These are phyloP conservation scores for Wickerhamomyces subpelliculosus DNA, from an alignment of 805 yeast species.

Conservation along the genomic window DNA sequence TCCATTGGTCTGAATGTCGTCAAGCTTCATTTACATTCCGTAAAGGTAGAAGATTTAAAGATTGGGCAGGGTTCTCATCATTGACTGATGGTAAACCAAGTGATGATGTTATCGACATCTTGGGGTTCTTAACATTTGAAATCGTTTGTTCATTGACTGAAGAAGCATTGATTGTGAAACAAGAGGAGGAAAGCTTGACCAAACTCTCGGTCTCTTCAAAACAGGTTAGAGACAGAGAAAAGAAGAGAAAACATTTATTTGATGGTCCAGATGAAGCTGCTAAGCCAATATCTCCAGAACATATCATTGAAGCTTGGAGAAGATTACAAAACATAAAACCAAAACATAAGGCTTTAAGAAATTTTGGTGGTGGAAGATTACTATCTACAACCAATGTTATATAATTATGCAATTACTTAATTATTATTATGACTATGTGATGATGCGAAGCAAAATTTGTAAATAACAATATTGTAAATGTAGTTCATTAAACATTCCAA, in stretches of 20 bases:
- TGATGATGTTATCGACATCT: constrained; percentile 93
- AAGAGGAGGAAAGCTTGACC: constrained; percentile 49
- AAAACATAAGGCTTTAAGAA: constrained; percentile 56
- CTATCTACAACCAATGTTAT: constrained; percentile 27
- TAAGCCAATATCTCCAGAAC: constrained; percentile 70
- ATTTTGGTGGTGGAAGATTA: constrained; percentile 50
- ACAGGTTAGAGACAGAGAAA: constrained; percentile 30
- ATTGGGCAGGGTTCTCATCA: constrained; percentile 88
- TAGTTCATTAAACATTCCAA: constrained; percentile 1
- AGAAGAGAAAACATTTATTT: constrained; percentile 54
- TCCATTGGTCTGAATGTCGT: constrained; percentile 97
- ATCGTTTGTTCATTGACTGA: constrained; percentile 94
- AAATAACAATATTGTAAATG: not conserved
- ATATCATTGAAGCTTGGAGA: constrained; percentile 88
- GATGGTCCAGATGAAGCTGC: constrained; percentile 86
- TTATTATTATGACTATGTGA: not conserved
- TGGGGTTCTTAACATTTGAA: constrained; percentile 93
- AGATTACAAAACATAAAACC: constrained; percentile 54
- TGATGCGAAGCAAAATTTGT: not conserved
- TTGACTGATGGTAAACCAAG: constrained; percentile 86
- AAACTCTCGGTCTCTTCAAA: constrained; percentile 17
- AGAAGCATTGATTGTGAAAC: constrained; percentile 77
- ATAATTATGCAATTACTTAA: constrained; percentile 7
- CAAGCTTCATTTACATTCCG: constrained; percentile 96
- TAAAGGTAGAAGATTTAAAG: constrained; percentile 88